Percentiles rank a stretch among this genome's conserved stretches.
Conservation (phyloP, 257 asterid genomes). For the Coffea eugenioides region DNA sequence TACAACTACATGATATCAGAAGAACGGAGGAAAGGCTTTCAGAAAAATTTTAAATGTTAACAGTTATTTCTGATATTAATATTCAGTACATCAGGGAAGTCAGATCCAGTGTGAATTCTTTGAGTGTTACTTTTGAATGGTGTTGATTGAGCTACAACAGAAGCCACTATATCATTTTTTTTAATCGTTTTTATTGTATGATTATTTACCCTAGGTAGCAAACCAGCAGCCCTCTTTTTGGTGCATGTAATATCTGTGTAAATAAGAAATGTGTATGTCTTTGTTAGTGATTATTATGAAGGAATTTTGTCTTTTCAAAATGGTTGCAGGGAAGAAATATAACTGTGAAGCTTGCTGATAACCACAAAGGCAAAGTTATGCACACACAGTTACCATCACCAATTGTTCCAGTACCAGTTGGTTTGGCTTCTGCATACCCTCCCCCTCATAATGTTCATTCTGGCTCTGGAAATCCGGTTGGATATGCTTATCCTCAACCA, state of each 20-base stretch:
- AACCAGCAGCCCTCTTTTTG: background rate
- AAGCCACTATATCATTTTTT: too few species aligned
- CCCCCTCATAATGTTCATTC: slow-evolving; percentile 32
- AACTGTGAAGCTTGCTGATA: slow-evolving; percentile 87
- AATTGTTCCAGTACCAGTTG: slow-evolving; percentile 41
- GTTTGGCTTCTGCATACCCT: slow-evolving; percentile 47
- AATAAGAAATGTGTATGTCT: background rate
- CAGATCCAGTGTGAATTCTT: background rate
- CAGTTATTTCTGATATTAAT: background rate
- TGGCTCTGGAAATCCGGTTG: slow-evolving; percentile 37
- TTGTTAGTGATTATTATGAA: background rate
- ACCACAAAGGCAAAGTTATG: slow-evolving; percentile 53
- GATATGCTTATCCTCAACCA: slow-evolving; percentile 55
- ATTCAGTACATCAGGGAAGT: background rate
- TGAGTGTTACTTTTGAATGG: background rate
- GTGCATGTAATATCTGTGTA: too few species aligned
- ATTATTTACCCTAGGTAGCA: background rate
- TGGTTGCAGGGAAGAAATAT: slow-evolving; percentile 69
- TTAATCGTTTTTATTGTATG: background rate
- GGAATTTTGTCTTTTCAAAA: background rate
- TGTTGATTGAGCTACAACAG: background rate
- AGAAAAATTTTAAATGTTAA: background rate
- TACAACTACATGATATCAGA: background rate
- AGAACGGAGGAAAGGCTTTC: background rate
- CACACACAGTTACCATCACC: slow-evolving; percentile 51